These are phyloP conservation scores for Colletotrichum orbiculare DNA, from an alignment of 2,329 filamentous ascomycete genomes.

Conservation along the genomic window DNA sequence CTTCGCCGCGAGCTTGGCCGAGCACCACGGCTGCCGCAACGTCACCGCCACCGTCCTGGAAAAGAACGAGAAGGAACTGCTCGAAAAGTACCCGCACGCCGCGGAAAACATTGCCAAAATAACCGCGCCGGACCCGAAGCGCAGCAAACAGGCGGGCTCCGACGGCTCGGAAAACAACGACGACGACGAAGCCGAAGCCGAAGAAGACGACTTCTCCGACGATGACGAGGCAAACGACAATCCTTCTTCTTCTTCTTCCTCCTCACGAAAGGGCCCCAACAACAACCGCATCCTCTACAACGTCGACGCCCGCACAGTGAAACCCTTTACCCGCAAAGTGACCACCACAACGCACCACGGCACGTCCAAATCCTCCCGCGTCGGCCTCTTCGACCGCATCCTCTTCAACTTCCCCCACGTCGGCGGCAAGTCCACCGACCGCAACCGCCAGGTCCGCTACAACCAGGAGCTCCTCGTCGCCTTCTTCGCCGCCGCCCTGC, in stretches of 20 bases:
- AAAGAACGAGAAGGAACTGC: conserved; percentile 64
- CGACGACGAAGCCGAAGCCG: conserved; percentile 12
- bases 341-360: conserved; percentile 30
- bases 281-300: conserved; percentile 64
- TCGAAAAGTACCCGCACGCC: conserved; percentile 79
- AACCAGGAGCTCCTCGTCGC: conserved; percentile 84
- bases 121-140: conserved; percentile 30
- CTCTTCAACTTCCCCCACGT: conserved; percentile 98
- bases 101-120: conserved; percentile 67
- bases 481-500: conserved; percentile 70
- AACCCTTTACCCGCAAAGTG: conserved; percentile 51
- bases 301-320: conserved; percentile 76
- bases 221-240: conserved; percentile 3
- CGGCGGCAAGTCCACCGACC: conserved; percentile 89
- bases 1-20: conserved; percentile 75
- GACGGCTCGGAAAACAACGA: conserved; percentile 22
- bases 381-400: conserved; percentile 75
- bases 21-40: conserved; percentile 73
- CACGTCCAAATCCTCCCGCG: conserved; percentile 42
- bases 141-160: conserved; percentile 1
- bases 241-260: too few species aligned
- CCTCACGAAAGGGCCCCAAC: conserved; percentile 28
- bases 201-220: conserved; percentile 13
- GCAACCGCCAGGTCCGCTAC: conserved; percentile 91
- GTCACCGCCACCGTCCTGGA: conserved; percentile 79